Percentiles rank a stretch among this genome's conserved stretches.
phyloP scores from a whole-genome alignment of 1,284 basidiomycete species.

The Rhodotorula mucilaginosa region DNA sequence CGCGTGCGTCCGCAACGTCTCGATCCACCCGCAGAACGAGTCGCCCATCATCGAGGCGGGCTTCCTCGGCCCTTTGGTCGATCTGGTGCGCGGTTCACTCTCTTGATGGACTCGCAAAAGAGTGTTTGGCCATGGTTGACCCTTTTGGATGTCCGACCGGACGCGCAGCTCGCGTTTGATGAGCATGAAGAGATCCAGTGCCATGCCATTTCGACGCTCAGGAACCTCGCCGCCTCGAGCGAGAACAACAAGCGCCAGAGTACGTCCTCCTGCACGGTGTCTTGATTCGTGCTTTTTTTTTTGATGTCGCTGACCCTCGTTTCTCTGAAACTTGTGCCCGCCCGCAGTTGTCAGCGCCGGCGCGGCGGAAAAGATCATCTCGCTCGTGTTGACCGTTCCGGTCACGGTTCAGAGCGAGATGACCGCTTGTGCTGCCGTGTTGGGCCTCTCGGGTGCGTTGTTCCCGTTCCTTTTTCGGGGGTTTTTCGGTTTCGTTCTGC shows the following conservation, averaged over 20 bases:
- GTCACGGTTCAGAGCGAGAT: constrained; percentile 98
- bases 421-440: constrained; percentile 96
- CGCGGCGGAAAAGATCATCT: constrained; percentile 97
- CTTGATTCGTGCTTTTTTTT: no score
- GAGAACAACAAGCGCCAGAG: constrained; percentile 97
- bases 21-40: constrained; percentile 97
- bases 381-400: constrained; percentile 90
- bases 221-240: constrained; percentile 93
- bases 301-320: no score
- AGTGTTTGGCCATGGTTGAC: no score
- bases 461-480: no score
- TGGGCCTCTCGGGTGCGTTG: constrained; percentile 77
- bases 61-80: constrained; percentile 93
- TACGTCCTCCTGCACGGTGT: no score
- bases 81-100: constrained; percentile 54
- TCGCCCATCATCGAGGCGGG: constrained; percentile 99
- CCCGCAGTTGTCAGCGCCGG: constrained; percentile 80
- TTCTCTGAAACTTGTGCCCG: no score
- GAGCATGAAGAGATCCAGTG: constrained; percentile 99
- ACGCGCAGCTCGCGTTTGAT: constrained; percentile 74
- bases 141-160: no score
- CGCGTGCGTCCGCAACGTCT: constrained; percentile 98
- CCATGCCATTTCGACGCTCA: constrained; percentile 97
- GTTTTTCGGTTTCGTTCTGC: no score
- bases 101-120: no score